Conservation (phyloP, 805 yeast species). For the Clavispora phyllophila region DNA sequence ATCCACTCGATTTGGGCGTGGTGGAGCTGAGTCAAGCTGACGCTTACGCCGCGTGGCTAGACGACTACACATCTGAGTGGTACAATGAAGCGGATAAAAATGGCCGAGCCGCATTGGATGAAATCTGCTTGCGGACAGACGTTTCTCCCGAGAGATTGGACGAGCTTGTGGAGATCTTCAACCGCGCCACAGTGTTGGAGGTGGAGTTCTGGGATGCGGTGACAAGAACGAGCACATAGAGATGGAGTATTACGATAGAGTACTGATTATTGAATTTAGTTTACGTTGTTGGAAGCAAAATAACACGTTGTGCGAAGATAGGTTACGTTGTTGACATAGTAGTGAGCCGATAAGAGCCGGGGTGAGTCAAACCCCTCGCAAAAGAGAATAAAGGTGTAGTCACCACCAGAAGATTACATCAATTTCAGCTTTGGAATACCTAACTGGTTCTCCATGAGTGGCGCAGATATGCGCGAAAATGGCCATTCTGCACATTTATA, state of each 20-base stretch:
- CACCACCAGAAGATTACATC: too few species aligned
- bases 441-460: neutral
- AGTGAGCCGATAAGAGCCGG: too few species aligned
- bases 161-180: slow-evolving; percentile 53
- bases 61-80: slow-evolving; percentile 56
- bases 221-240: neutral
- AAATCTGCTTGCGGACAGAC: slow-evolving; percentile 22
- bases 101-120: slow-evolving; percentile 48
- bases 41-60: slow-evolving; percentile 51
- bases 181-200: slow-evolving; percentile 56
- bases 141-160: slow-evolving; percentile 43
- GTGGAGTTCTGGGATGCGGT: slow-evolving; percentile 64
- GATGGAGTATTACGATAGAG: too few species aligned
- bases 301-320: too few species aligned
- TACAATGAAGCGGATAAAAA: slow-evolving; percentile 46
- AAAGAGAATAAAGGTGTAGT: too few species aligned
- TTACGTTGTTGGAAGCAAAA: too few species aligned
- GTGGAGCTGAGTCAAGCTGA: slow-evolving; percentile 18
- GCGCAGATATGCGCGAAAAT: neutral
- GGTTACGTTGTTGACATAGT: too few species aligned
- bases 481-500: neutral
- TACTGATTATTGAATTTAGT: too few species aligned
- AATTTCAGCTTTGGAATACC: too few species aligned
- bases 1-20: slow-evolving; percentile 19
- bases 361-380: too few species aligned